Evolutionary conservation across 2,329 filamentous ascomycete species (phyloP).

Genomic region (Fusarium tjaetaba): DNA sequence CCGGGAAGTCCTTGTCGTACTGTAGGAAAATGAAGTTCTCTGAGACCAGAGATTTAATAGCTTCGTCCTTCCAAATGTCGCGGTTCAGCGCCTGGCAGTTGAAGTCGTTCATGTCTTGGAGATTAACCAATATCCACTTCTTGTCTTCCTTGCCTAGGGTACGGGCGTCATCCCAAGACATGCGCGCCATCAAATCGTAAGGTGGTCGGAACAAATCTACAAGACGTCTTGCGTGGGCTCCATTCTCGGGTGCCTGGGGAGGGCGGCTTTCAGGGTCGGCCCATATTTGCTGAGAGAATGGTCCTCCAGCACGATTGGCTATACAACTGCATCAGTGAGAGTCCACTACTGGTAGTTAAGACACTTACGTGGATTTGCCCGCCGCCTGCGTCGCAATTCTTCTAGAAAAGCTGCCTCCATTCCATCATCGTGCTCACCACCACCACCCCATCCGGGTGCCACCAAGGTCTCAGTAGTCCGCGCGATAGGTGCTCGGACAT

Average conservation of each 20-base stretch:
- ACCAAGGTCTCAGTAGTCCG: conserved; percentile 92
- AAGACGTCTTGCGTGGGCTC: conserved; percentile 77
- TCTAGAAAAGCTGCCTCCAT: conserved; percentile 71
- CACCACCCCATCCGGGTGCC: conserved; percentile 67
- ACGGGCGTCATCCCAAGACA: conserved; percentile 86
- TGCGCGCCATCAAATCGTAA: conserved; percentile 84
- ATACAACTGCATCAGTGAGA: conserved; percentile 10
- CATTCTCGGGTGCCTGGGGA: conserved; percentile 56
- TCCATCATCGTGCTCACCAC: conserved; percentile 59
- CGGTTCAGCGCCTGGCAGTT: conserved; percentile 94
- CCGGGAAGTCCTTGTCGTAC: conserved; percentile 85
- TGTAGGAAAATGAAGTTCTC: conserved; percentile 98
- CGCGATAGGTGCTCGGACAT: conserved; percentile 88
- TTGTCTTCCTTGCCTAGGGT: conserved; percentile 85
- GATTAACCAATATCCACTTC: conserved; percentile 96
- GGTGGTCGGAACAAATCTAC: conserved; percentile 94
- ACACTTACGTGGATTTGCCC: conserved; percentile 46
- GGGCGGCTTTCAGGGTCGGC: conserved; percentile 40
- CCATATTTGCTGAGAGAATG: conserved; percentile 55
- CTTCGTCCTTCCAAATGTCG: conserved; percentile 92
- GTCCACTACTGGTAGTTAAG: neutral
- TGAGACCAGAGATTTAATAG: conserved; percentile 80
- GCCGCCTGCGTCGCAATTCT: conserved; percentile 65
- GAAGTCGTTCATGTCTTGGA: conserved; percentile 93
- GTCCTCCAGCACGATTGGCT: conserved; percentile 45